Base-by-base conservation (phyloP, 768 basidiomycete species). In the Tubosaeta sp. region DNA sequence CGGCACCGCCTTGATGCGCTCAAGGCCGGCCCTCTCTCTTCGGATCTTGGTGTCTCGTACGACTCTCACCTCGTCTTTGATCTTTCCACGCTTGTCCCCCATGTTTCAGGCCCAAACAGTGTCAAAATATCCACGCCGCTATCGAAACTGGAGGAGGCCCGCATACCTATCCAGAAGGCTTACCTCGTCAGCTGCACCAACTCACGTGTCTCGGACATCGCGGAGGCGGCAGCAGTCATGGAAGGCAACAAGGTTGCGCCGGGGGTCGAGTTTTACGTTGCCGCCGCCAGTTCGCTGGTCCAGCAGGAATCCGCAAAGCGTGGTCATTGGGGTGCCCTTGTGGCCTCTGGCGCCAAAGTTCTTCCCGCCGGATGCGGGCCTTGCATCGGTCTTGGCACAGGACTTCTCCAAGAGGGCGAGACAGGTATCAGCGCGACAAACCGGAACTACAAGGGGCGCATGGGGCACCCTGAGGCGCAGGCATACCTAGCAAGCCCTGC, bases 101-200 rank as follows among this genome's bases (percentile, higher is more conserved):
- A 98, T 64, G 87, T 97, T 34, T 97, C 95, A 14, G 97, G 97
- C 2, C 97, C 97, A 12, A 99, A 98, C 72, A 93, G 91, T 61
- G 95, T 98, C 68, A 99, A 99, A 70, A 70, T 98, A 45, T 90
- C 95, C n/a, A 98, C 85, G 0, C 89, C 97, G 0, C 81, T 99
- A 0, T 90, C 95, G 0, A 75, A 78, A n/a, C 81, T 99, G 12
- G 85, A 88, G 60, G 74, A 81, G 31, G 73, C 77, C 25, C 80
- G 76, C 32, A 88, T 98, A 61, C 72, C 80, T 26, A 97, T 99
- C 65, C 81, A 99, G 61, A 99, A 99, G 70, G 97, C 97, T 1
- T 99, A 99, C 71, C 89, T 99, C 51, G 91, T 99, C 53, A 93
- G 90, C 59, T 99, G 97, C 70, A 98, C 97, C 52, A 99, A 99